These are phyloP conservation scores for Populus deltoides DNA, from an alignment of 345 rosid species.

Conservation along the genomic window DNA sequence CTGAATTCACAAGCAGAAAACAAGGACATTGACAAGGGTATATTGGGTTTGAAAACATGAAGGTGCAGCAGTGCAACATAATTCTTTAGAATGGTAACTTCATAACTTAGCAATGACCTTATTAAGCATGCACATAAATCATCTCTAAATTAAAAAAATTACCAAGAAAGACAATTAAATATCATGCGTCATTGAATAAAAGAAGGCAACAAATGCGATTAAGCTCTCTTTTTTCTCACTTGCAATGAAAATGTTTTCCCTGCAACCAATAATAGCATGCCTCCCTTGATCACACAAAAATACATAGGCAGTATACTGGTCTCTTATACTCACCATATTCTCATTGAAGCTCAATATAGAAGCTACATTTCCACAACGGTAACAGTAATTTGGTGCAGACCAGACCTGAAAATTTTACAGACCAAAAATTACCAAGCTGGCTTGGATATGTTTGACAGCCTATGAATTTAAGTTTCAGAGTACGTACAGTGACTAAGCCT, in stretches of 20 bases:
- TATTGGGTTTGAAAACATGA: background rate
- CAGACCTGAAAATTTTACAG: constrained; percentile 63
- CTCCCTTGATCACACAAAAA: background rate
- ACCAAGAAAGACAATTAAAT: background rate
- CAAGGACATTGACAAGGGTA: background rate
- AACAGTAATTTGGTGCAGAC: constrained; percentile 99
- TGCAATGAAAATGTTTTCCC: background rate
- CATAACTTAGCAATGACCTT: background rate
- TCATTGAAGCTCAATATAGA: constrained; percentile 98
- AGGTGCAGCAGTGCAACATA: background rate
- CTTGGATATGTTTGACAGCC: background rate
- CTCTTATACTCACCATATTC: constrained; percentile 56
- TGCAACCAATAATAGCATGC: background rate
- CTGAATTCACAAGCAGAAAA: background rate
- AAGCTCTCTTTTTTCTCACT: background rate
- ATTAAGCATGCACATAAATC: background rate
- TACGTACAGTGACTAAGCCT: constrained; percentile 93
- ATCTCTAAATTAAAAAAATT: background rate
- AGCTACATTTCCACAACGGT: constrained; percentile 99
- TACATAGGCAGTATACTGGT: background rate
- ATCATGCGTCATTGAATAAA: background rate
- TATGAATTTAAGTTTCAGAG: background rate
- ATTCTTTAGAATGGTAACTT: background rate
- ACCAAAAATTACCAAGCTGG: constrained; percentile 27
- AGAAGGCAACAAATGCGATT: background rate